Conservation (phyloP, 805 yeast species). For the Spathaspora sp. region DNA sequence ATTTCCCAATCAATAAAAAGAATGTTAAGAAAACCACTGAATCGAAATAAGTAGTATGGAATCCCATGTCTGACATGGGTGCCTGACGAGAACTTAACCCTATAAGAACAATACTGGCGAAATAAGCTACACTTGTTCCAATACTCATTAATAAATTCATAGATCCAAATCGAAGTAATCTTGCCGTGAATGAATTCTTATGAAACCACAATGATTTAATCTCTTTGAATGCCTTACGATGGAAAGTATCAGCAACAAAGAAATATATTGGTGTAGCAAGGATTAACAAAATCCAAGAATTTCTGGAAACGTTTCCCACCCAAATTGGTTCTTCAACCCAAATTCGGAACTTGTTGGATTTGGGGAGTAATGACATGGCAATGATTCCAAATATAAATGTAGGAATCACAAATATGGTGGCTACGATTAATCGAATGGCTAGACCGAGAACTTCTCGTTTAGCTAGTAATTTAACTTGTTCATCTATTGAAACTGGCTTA, state of each 20-base stretch:
- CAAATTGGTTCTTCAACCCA: constrained; percentile 63
- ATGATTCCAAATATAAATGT: constrained; percentile 67
- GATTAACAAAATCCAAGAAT: constrained; percentile 62
- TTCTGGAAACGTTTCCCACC: constrained; percentile 58
- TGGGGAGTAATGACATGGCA: constrained; percentile 59
- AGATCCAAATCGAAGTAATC: constrained; percentile 69
- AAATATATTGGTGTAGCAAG: constrained; percentile 72
- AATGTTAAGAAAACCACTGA: constrained; percentile 74
- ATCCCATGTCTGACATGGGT: constrained; percentile 30
- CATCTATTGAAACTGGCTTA: constrained; percentile 58
- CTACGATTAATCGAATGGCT: constrained; percentile 42
- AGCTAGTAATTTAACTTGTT: constrained; percentile 52
- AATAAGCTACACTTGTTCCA: constrained; percentile 71
- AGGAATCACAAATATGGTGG: constrained; percentile 57
- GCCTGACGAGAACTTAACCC: constrained; percentile 38
- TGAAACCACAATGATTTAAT: constrained; percentile 53
- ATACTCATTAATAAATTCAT: constrained; percentile 71
- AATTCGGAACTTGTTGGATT: constrained; percentile 34
- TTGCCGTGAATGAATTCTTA: constrained; percentile 50
- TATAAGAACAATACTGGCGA: constrained; percentile 60
- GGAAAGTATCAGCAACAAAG: constrained; percentile 72
- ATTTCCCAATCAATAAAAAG: constrained; percentile 66
- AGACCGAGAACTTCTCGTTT: constrained; percentile 45
- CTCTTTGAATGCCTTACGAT: constrained; percentile 61
- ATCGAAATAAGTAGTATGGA: constrained; percentile 69